Evolutionary conservation across 2,329 filamentous ascomycete genomes (phyloP).

Genomic region (Diaporthe aspalathi): DNA sequence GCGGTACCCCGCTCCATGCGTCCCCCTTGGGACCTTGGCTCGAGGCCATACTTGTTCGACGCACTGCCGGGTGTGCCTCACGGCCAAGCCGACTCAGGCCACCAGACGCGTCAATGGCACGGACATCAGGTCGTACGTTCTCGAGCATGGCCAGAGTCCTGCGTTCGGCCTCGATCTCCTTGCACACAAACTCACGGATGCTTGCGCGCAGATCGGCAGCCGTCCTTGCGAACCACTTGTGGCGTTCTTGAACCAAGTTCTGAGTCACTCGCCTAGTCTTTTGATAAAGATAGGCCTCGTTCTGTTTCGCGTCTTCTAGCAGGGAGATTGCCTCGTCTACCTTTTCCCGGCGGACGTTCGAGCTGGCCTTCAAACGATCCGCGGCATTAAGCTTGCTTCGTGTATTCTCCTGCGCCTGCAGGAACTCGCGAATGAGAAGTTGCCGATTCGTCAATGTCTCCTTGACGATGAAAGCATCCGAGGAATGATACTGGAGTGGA

Average conservation of each 20-base stretch:
- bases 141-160: slow-evolving; percentile 93
- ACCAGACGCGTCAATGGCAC: slow-evolving; percentile 90
- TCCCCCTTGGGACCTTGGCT: slow-evolving; percentile 98
- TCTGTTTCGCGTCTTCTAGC: slow-evolving; percentile 85
- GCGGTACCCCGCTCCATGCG: slow-evolving; percentile 94
- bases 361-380: slow-evolving; percentile 87
- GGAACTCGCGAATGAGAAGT: slow-evolving; percentile 91
- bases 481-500: slow-evolving; percentile 92
- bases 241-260: slow-evolving; percentile 88
- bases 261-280: slow-evolving; percentile 91
- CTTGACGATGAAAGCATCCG: slow-evolving; percentile 97
- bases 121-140: slow-evolving; percentile 90
- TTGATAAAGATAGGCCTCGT: slow-evolving; percentile 83
- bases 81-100: slow-evolving; percentile 90
- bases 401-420: slow-evolving; percentile 89
- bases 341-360: slow-evolving; percentile 91
- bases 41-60: slow-evolving; percentile 82
- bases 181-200: slow-evolving; percentile 91
- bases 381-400: slow-evolving; percentile 86
- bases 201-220: slow-evolving; percentile 83
- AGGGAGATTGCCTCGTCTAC: slow-evolving; percentile 96
- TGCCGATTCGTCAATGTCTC: slow-evolving; percentile 98
- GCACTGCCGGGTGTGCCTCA: slow-evolving; percentile 81
- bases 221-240: slow-evolving; percentile 90
- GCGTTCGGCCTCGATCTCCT: slow-evolving; percentile 95